Evolutionary conservation across 1,284 basidiomycete species (phyloP).

Genomic region (Lignosus rhinocerotis): DNA sequence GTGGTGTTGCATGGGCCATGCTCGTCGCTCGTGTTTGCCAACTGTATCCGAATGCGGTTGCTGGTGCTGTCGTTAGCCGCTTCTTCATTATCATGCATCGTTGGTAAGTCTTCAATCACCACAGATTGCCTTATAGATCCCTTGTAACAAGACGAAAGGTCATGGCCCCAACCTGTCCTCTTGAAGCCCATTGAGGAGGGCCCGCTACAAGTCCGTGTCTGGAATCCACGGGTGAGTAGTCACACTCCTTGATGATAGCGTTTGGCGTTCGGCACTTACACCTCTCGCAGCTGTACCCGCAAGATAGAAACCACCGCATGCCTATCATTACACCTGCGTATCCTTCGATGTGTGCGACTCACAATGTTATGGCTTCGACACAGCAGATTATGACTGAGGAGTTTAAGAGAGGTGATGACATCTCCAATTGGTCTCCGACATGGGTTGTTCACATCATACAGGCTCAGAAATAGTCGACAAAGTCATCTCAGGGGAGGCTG

Average conservation of each 20-base stretch:
- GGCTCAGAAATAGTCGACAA: constrained; percentile 93
- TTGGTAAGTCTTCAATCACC: constrained; percentile 61
- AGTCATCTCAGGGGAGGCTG: constrained; percentile 80
- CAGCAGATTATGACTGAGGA: constrained; percentile 97
- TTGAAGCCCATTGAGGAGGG: constrained; percentile 97
- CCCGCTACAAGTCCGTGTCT: constrained; percentile 90
- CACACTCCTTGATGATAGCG: neutral
- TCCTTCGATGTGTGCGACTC: constrained; percentile 98
- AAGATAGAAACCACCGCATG: constrained; percentile 95
- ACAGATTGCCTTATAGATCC: constrained; percentile 14
- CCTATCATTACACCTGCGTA: constrained; percentile 99
- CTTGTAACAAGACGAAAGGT: constrained; percentile 49
- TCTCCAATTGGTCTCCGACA: neutral
- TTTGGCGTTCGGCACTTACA: neutral
- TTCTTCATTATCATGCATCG: constrained; percentile 98
- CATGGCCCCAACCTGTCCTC: constrained; percentile 97
- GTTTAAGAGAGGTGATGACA: constrained; percentile 79
- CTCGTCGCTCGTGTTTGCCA: constrained; percentile 98
- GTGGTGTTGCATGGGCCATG: constrained; percentile 99
- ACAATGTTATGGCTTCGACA: constrained; percentile 95
- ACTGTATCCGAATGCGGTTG: constrained; percentile 92
- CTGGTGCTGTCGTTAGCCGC: constrained; percentile 93
- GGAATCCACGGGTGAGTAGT: constrained; percentile 87
- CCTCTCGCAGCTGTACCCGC: constrained; percentile 76
- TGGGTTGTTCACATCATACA: constrained; percentile 30